Evolutionary conservation across 208 protist species (phyloP).

Genomic region (Crithidia expoeki): DNA sequence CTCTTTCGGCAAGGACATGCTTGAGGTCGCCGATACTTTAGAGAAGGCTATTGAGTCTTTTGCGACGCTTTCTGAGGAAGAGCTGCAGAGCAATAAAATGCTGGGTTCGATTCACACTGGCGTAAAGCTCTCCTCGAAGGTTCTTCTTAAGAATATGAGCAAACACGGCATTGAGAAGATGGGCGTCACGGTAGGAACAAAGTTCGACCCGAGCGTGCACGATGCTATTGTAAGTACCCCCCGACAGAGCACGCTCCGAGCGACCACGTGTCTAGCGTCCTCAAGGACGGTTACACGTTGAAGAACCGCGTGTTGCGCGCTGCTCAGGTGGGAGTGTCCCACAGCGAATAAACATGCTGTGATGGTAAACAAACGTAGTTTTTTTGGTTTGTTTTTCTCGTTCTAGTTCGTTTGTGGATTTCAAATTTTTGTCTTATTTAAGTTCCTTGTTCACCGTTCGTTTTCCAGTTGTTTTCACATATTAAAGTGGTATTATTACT

Average conservation of each 20-base stretch:
- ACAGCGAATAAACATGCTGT: conserved; percentile 4
- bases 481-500: conserved; percentile 35
- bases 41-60: conserved; percentile 87
- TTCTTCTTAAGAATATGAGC: conserved; percentile 84
- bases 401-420: neutral
- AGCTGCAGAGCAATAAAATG: conserved; percentile 66
- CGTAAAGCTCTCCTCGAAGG: conserved; percentile 85
- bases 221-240: conserved; percentile 86
- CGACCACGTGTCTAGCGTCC: conserved; percentile 74
- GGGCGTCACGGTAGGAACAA: conserved; percentile 58
- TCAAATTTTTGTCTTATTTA: neutral
- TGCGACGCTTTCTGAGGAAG: conserved; percentile 41
- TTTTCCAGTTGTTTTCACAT: conserved; percentile 15
- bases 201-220: conserved; percentile 92
- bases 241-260: conserved; percentile 47
- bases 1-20: conserved; percentile 91
- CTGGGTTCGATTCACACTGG: conserved; percentile 77
- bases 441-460: conserved; percentile 4
- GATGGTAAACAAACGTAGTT: neutral
- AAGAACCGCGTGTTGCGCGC: conserved; percentile 87
- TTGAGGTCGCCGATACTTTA: conserved; percentile 93
- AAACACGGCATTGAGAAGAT: conserved; percentile 91
- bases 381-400: conserved; percentile 12
- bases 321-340: conserved; percentile 89
- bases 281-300: conserved; percentile 92